phyloP scores from a whole-genome alignment of 2,329 filamentous ascomycete species.

The Calonectria naviculata region DNA sequence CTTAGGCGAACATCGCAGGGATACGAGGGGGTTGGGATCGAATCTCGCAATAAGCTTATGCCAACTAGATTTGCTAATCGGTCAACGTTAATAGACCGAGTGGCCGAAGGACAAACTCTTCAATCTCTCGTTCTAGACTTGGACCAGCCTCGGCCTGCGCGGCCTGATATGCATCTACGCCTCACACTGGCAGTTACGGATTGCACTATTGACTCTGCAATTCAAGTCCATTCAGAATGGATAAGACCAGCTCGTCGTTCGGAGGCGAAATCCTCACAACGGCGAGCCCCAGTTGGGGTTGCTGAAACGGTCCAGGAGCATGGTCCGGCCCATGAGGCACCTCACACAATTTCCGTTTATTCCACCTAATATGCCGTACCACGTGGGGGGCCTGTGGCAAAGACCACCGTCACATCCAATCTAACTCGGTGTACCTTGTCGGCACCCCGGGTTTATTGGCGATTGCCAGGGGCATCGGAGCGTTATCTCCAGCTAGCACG shows the following conservation, averaged over 20 bases:
- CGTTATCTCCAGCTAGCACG: constrained; percentile 8
- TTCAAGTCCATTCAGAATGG: background rate
- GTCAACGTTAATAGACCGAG: too few species aligned
- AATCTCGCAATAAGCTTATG: constrained; percentile 10
- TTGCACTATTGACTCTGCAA: too few species aligned
- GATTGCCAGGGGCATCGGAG: background rate
- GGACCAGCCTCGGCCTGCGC: background rate
- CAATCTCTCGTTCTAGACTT: too few species aligned
- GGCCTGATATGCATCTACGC: background rate
- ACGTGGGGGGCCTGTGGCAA: background rate
- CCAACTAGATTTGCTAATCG: background rate
- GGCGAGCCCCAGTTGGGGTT: background rate
- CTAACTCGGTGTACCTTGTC: background rate
- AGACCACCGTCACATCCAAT: constrained; percentile 13
- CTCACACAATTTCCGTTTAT: background rate
- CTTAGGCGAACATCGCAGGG: constrained; percentile 18
- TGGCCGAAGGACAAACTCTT: too few species aligned
- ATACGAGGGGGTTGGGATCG: constrained; percentile 5
- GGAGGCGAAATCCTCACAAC: background rate
- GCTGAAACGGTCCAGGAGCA: background rate
- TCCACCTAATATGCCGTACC: background rate
- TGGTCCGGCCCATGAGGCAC: background rate
- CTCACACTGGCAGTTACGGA: background rate
- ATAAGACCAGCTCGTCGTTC: background rate
- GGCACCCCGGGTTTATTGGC: background rate